Evolutionary conservation across 148 eudicot genomes (phyloP).

Genomic region (Rheum nobile): DNA sequence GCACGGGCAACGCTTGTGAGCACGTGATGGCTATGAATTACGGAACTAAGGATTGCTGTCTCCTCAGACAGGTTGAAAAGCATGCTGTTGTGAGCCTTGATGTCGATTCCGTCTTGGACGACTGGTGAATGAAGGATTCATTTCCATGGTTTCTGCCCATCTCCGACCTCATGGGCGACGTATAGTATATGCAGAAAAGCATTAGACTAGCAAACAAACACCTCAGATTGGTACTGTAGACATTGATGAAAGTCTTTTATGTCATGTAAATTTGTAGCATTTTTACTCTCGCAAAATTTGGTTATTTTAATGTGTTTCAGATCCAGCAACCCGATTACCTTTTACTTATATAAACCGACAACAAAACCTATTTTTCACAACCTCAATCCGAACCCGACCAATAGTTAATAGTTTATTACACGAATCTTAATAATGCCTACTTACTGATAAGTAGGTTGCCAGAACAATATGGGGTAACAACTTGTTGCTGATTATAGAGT

Average conservation of each 20-base stretch:
- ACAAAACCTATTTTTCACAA: too few species aligned
- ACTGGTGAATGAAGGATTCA: neutral
- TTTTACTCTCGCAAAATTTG: neutral
- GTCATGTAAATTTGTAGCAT: neutral
- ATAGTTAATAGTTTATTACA: too few species aligned
- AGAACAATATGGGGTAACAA: too few species aligned
- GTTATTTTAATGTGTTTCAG: too few species aligned
- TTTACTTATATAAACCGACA: too few species aligned
- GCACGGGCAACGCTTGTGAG: constrained; percentile 28
- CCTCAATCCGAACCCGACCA: too few species aligned
- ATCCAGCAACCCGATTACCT: too few species aligned
- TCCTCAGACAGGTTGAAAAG: constrained; percentile 35
- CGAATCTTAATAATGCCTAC: too few species aligned
- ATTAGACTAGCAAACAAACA: neutral
- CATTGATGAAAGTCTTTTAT: neutral
- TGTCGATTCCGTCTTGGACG: constrained; percentile 27
- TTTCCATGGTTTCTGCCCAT: neutral
- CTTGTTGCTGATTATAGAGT: too few species aligned
- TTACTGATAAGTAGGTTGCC: too few species aligned
- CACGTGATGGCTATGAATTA: constrained; percentile 40
- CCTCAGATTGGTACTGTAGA: neutral
- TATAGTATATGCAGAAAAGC: neutral
- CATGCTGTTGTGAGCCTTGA: constrained; percentile 49
- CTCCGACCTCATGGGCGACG: neutral
- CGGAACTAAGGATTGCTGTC: constrained; percentile 21